phyloP scores from a whole-genome alignment of 176 grass and related monocot species.

The Oryza punctata region DNA sequence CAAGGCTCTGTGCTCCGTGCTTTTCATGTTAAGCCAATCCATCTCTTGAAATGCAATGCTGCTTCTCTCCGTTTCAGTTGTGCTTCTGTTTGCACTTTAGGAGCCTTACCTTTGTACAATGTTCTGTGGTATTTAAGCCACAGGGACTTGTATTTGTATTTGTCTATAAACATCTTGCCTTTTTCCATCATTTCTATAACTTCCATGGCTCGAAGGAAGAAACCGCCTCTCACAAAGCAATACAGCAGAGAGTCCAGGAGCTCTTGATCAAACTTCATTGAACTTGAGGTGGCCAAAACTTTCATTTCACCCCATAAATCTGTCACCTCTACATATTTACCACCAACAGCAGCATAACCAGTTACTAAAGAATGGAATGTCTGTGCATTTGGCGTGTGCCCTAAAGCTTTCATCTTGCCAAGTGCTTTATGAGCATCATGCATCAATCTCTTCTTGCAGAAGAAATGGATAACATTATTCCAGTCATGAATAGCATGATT shows the following conservation, averaged over 20 bases:
- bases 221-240: slow-evolving; percentile 96
- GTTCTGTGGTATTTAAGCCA: slow-evolving; percentile 94
- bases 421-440: slow-evolving; percentile 86
- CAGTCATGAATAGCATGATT: slow-evolving; percentile 79
- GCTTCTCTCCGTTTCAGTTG: slow-evolving; percentile 87
- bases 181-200: slow-evolving; percentile 87
- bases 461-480: slow-evolving; percentile 95
- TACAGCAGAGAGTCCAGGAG: slow-evolving; percentile 86
- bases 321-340: slow-evolving; percentile 79
- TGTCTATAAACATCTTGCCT: slow-evolving; percentile 78
- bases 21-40: slow-evolving; percentile 81
- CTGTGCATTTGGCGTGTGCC: slow-evolving; percentile 72
- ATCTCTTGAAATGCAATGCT: slow-evolving; percentile 75
- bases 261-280: slow-evolving; percentile 82
- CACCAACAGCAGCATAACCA: slow-evolving; percentile 81
- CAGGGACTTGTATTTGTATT: slow-evolving; percentile 90
- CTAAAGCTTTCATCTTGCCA: slow-evolving; percentile 76
- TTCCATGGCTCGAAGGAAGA: slow-evolving; percentile 94
- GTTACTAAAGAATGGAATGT: slow-evolving; percentile 82
- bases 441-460: slow-evolving; percentile 93
- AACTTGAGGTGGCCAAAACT: slow-evolving; percentile 57
- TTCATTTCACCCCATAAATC: slow-evolving; percentile 99
- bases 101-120: slow-evolving; percentile 75
- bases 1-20: background rate
- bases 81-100: slow-evolving; percentile 85